Percentiles rank a stretch among this genome's conserved stretches.
phyloP scores from a whole-genome alignment of 805 yeast species.

The Dipodascopsis uninucleata region DNA sequence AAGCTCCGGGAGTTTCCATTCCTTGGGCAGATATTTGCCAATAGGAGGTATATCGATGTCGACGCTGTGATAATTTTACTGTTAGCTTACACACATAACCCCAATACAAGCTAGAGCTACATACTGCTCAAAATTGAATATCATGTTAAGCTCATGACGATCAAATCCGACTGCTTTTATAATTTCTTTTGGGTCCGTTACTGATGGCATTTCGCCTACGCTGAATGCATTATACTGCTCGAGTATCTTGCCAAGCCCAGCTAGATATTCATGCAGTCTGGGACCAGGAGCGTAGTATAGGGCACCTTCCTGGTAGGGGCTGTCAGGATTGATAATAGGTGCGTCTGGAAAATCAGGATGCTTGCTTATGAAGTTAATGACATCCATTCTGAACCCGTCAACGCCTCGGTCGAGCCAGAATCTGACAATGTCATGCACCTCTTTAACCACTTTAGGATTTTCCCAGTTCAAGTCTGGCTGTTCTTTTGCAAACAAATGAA shows the following conservation, averaged over 20 bases:
- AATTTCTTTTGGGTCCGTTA: slow-evolving; percentile 33
- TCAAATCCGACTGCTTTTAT: slow-evolving; percentile 29
- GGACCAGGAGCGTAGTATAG: slow-evolving; percentile 47
- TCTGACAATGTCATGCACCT: slow-evolving; percentile 47
- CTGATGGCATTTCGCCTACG: slow-evolving; percentile 55
- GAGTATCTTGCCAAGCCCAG: slow-evolving; percentile 48
- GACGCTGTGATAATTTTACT: slow-evolving; percentile 11
- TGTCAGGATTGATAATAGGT: slow-evolving; percentile 44
- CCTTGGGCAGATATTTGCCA: slow-evolving; percentile 16
- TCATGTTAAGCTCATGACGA: slow-evolving; percentile 31
- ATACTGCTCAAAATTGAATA: slow-evolving; percentile 31
- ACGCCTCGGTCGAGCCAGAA: slow-evolving; percentile 57
- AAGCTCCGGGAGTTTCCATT: slow-evolving; percentile 15
- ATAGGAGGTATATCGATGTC: slow-evolving; percentile 16
- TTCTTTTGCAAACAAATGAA: slow-evolving; percentile 49
- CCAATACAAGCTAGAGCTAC: neutral
- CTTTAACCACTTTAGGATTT: slow-evolving; percentile 41
- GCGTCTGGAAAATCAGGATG: slow-evolving; percentile 47
- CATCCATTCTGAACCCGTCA: slow-evolving; percentile 59
- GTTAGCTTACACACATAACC: neutral
- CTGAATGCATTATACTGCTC: slow-evolving; percentile 51
- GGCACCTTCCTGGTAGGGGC: slow-evolving; percentile 43
- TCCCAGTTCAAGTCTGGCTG: slow-evolving; percentile 70
- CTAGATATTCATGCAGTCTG: slow-evolving; percentile 55
- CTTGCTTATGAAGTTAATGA: slow-evolving; percentile 53